A percentile compares a stretch with the other conserved stretches of the same genome.
These are phyloP conservation scores for Solanum raphanifolium DNA, from an alignment of 257 asterid species.

Conservation along the genomic window DNA sequence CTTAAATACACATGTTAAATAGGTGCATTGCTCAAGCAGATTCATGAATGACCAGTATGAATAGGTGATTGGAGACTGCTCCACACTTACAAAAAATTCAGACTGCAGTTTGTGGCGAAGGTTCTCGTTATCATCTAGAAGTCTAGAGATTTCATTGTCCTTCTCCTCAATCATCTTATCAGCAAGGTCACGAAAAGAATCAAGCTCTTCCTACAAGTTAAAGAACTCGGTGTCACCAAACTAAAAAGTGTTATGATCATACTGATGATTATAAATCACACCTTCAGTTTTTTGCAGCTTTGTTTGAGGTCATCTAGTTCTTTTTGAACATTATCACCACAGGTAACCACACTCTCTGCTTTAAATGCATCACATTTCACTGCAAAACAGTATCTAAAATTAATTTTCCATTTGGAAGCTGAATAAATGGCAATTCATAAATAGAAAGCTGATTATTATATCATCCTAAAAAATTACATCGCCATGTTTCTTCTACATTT, in stretches of 20 bases:
- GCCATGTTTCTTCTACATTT: slow-evolving; percentile 92
- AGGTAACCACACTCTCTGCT: slow-evolving; percentile 44
- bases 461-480: slow-evolving; percentile 36
- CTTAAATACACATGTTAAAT: background rate
- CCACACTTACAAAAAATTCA: slow-evolving; percentile 45
- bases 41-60: background rate
- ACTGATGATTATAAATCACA: slow-evolving; percentile 9
- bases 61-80: background rate
- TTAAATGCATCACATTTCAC: slow-evolving; percentile 71
- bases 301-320: slow-evolving; percentile 62
- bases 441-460: slow-evolving; percentile 2
- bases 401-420: background rate
- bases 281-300: slow-evolving; percentile 61
- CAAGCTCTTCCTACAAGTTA: slow-evolving; percentile 68
- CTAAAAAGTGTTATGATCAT: background rate
- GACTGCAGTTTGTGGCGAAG: slow-evolving; percentile 61
- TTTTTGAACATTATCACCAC: slow-evolving; percentile 37
- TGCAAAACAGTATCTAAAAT: slow-evolving; percentile 20
- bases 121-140: slow-evolving; percentile 64
- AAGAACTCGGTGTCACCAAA: background rate
- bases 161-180: slow-evolving; percentile 97
- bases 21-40: background rate
- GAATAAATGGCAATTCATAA: background rate
- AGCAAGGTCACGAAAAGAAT: slow-evolving; percentile 84
- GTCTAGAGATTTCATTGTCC: slow-evolving; percentile 78